Evolutionary conservation across 805 yeast species (phyloP), one percentile per base, ranked within the genome.

Genomic region (Wickerhamomyces chaumierensis): DNA sequence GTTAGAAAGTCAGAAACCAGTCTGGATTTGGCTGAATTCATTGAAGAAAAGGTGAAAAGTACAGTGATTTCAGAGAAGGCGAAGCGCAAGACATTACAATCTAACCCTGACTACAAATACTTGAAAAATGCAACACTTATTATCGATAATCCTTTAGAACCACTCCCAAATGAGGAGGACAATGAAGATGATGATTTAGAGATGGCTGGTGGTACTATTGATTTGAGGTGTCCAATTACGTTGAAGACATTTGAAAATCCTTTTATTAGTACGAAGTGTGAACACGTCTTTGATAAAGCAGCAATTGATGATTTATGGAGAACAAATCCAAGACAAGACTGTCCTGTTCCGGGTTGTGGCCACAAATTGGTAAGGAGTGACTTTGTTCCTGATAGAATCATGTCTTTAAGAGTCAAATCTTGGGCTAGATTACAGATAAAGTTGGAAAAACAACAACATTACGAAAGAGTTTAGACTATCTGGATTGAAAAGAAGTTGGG

Each of bases 191-290:
- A 78, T 18, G 90, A 79, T 18, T 35, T 82, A 25, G 72, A 68
- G 33, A 69, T 82, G 5, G 75, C 73, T 9, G 94, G 92, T 40
- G 92, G 92, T 31, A 71, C 61, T 29, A 62, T 83, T n/a, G 75
- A 78, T 35, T 52, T 83, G 41, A 68, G 63, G 19, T 86, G 88
- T 52, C 90, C 90, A 0, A 63, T 82, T 13, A 73, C 87, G 0
- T 51, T 70, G 41, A 62, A 66, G 38, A 54, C 62, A 33, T 79
- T 72, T 54, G 61, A 55, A 18, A 58, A 58, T 3, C 92, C 94
- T 0, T 62, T 72, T 48, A 68, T 61, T n/a, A 72, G 80, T 3
- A 56, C 48, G 19, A 56, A 52, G 23, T 83, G 94, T 57, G 62
- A 64, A 0, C 94, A 83, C 57, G 71, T 73, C 0, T 81, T 68